phyloP scores from a whole-genome alignment of 1,284 basidiomycete genomes.

The Cerioporus squamosus region DNA sequence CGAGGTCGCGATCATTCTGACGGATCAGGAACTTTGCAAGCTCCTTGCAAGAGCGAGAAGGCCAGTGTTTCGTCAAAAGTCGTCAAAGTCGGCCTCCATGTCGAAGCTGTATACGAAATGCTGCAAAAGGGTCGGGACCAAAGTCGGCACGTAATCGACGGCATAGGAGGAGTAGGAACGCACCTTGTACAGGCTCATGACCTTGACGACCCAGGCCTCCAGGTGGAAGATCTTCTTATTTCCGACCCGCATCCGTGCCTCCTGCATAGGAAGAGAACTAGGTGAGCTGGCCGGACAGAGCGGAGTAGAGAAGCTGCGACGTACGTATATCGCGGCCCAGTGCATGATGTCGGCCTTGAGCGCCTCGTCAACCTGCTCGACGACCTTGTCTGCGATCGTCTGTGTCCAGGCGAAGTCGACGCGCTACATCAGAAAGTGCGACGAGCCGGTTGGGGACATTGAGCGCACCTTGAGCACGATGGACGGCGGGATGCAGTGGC shows the following conservation, averaged over 20 bases:
- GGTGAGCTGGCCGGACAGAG: background rate
- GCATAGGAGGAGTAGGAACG: background rate
- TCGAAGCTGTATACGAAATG: constrained; percentile 24
- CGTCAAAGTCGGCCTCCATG: constrained; percentile 25
- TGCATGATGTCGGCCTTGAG: constrained; percentile 92
- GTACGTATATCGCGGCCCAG: constrained; percentile 95
- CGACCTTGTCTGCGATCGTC: constrained; percentile 88
- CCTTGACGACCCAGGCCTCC: constrained; percentile 90
- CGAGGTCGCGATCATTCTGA: too few relatives aligned
- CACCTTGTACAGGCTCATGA: constrained; percentile 84
- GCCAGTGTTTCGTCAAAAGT: constrained; percentile 10
- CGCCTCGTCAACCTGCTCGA: constrained; percentile 86
- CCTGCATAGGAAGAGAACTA: constrained; percentile 51
- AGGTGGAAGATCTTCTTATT: constrained; percentile 96
- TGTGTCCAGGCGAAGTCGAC: constrained; percentile 32
- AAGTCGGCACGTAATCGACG: too few relatives aligned
- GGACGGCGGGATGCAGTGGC: constrained; percentile 97
- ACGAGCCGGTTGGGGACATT: background rate
- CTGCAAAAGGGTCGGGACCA: background rate
- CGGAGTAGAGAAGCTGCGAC: constrained; percentile 31
- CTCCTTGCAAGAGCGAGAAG: background rate
- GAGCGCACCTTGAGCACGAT: constrained; percentile 81
- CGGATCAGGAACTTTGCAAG: too few relatives aligned
- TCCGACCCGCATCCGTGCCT: constrained; percentile 88
- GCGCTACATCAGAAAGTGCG: constrained; percentile 4